Conservation (phyloP, 495 filamentous ascomycete species). For the Neurospora intermedia region DNA sequence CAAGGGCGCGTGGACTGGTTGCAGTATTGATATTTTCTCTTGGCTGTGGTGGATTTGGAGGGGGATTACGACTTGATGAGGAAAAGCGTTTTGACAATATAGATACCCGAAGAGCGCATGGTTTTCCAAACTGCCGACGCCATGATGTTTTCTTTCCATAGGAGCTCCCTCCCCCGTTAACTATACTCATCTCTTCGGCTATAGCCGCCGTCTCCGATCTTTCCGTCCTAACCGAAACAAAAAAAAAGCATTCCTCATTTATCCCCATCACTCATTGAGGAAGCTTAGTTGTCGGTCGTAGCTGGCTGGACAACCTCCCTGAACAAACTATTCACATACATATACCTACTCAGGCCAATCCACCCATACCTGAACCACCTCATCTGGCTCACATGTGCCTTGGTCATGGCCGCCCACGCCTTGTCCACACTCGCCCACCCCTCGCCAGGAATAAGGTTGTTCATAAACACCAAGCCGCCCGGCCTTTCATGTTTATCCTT, state of each 20-base stretch:
- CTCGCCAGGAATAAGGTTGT: conserved; percentile 41
- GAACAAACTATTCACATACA: conserved; percentile 86
- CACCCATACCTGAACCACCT: conserved; percentile 96
- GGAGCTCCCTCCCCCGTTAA: neutral
- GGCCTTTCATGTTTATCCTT: conserved; percentile 33
- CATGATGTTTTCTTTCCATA: neutral
- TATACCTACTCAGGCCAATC: conserved; percentile 85
- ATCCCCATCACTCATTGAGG: neutral
- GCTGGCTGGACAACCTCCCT: conserved; percentile 4
- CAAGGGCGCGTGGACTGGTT: neutral
- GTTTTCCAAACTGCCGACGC: neutral
- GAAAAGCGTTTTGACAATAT: neutral
- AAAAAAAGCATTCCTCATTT: neutral
- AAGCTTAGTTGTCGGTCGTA: neutral
- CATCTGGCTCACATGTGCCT: conserved; percentile 91
- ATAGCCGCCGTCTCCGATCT: neutral
- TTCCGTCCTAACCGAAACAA: neutral
- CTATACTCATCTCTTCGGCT: neutral
- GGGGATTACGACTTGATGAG: neutral
- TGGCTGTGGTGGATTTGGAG: neutral
- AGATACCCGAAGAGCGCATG: neutral
- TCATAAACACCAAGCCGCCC: conserved; percentile 57
- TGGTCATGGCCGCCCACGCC: conserved; percentile 77
- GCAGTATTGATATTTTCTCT: neutral
- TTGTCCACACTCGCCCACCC: conserved; percentile 27